These are phyloP conservation scores for Plantago lanceolata DNA, from an alignment of 305 asterid genomes.

Conservation along the genomic window DNA sequence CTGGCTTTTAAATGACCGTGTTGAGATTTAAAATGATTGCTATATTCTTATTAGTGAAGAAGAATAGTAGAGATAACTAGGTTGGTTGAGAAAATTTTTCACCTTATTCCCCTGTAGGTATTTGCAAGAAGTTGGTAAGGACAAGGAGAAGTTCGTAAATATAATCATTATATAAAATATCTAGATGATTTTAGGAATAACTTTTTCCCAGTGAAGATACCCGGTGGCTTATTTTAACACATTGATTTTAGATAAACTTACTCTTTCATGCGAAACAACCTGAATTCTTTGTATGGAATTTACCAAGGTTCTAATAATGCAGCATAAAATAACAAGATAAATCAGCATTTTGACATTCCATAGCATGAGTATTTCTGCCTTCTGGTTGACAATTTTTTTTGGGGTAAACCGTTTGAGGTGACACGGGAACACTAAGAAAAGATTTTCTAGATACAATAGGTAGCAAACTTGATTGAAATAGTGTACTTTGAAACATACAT, in stretches of 20 bases:
- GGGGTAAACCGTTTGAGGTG: not conserved
- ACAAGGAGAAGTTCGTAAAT: not conserved
- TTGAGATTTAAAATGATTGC: not conserved
- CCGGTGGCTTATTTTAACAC: not conserved
- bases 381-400: not conserved
- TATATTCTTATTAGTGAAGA: not conserved
- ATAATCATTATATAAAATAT: too few species aligned
- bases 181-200: too few species aligned
- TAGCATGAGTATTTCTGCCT: not conserved
- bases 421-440: not conserved
- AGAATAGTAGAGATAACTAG: too few species aligned
- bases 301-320: not conserved
- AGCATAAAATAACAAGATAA: not conserved
- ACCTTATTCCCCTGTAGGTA: too few species aligned
- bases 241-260: not conserved
- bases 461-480: not conserved
- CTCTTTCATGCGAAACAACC: not conserved
- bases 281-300: not conserved
- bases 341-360: not conserved
- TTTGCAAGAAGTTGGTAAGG: too few species aligned
- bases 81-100: too few species aligned
- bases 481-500: not conserved
- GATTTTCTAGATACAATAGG: not conserved
- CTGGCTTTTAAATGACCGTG: too few species aligned
- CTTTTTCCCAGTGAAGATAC: too few species aligned